A percentile compares a stretch with the other conserved stretches of the same genome.
phyloP scores from a whole-genome alignment of 306 rosid species.

The Dalbergia cochinchinensis region DNA sequence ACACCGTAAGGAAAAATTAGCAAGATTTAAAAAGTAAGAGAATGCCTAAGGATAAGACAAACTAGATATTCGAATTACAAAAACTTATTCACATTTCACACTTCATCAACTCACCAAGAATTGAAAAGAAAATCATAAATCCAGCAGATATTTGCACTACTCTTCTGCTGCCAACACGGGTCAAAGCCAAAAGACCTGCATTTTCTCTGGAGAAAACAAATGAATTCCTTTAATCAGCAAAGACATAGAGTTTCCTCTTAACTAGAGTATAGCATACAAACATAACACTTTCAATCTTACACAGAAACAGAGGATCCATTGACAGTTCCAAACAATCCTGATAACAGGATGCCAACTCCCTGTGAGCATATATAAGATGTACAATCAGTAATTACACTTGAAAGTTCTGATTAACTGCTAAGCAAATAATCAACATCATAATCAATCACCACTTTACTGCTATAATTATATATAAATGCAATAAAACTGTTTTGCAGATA shows the following conservation, averaged over 20 bases:
- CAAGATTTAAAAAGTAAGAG: not conserved
- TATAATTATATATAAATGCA: conserved; percentile 10
- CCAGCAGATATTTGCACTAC: conserved; percentile 99
- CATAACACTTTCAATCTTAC: conserved; percentile 64
- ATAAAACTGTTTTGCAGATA: not conserved
- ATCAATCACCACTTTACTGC: conserved; percentile 1
- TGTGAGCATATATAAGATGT: conserved; percentile 51
- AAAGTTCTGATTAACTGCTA: conserved; percentile 19
- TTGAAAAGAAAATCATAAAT: conserved; percentile 98
- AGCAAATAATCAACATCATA: conserved; percentile 10
- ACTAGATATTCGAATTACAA: not conserved
- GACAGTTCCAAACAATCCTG: conserved; percentile 94
- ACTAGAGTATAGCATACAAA: conserved; percentile 26
- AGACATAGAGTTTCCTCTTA: conserved; percentile 20
- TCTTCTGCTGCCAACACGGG: conserved; percentile 96
- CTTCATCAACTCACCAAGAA: conserved; percentile 74
- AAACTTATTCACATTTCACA: not conserved
- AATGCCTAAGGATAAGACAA: not conserved
- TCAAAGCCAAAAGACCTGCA: conserved; percentile 95
- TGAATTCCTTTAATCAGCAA: conserved; percentile 43
- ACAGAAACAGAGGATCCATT: conserved; percentile 91
- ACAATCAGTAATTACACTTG: conserved; percentile 39
- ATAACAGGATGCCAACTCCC: conserved; percentile 94
- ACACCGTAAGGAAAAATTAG: conserved; percentile 35
- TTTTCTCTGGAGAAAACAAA: conserved; percentile 72